These are phyloP conservation scores for Dendrobium chrysotoxum DNA, from an alignment of 106 monocot genomes.

Conservation along the genomic window DNA sequence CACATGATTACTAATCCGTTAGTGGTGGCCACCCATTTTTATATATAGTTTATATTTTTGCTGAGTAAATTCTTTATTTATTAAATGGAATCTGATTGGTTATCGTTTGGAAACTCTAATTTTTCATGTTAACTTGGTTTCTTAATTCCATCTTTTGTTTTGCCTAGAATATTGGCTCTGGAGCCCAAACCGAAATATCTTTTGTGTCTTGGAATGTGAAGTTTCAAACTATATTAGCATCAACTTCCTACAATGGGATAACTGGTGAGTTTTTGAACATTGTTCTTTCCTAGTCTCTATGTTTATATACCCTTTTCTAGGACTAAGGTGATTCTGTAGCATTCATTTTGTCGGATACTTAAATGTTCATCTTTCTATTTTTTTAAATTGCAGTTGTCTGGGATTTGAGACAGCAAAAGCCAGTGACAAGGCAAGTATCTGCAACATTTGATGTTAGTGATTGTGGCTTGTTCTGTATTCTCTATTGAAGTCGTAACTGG, in stretches of 20 bases:
- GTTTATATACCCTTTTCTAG: background rate
- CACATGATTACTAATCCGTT: background rate
- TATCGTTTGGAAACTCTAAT: background rate
- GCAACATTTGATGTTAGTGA: background rate
- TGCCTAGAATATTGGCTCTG: constrained; percentile 57
- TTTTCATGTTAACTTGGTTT: background rate
- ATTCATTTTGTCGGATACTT: background rate
- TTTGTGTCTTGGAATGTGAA: constrained; percentile 92
- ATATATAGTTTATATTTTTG: background rate
- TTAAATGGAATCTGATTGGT: background rate
- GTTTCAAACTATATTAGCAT: constrained; percentile 81
- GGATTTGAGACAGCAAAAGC: constrained; percentile 86
- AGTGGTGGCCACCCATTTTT: background rate
- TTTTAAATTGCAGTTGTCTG: constrained; percentile 69
- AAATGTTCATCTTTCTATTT: background rate
- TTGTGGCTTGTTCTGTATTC: background rate
- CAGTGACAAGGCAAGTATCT: constrained; percentile 62
- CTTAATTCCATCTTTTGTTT: background rate
- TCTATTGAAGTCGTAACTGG: background rate
- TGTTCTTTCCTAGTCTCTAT: background rate
- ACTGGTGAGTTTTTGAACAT: constrained; percentile 37
- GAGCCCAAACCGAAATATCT: constrained; percentile 79
- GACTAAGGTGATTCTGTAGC: background rate
- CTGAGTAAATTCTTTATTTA: background rate
- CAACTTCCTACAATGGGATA: constrained; percentile 84